Evolutionary conservation across 768 basidiomycete species (phyloP).

Genomic region (Obba rivulosa): DNA sequence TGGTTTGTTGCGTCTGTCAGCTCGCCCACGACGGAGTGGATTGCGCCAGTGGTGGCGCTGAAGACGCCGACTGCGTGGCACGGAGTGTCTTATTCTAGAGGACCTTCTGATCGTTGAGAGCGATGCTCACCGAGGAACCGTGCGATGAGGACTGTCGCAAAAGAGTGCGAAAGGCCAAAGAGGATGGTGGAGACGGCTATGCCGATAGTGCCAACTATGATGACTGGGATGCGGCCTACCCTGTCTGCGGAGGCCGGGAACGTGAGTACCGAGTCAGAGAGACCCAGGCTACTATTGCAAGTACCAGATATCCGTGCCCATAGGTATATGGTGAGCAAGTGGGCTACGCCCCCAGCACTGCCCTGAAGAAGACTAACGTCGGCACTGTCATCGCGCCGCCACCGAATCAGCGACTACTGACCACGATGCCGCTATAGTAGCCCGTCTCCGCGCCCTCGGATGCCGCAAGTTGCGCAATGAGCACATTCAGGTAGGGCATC

Average conservation of each 20-base stretch:
- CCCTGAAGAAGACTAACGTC: constrained; percentile 34
- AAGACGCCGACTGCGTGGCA: constrained; percentile 18
- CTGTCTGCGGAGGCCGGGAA: constrained; percentile 35
- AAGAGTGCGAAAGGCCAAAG: constrained; percentile 54
- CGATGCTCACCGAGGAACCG: constrained; percentile 35
- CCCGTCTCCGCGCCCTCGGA: constrained; percentile 54
- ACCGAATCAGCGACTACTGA: constrained; percentile 23
- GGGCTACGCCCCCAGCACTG: constrained; percentile 50
- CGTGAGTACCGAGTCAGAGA: background rate
- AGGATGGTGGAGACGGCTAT: constrained; percentile 43
- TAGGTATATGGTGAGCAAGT: constrained; percentile 52
- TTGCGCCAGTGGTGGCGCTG: constrained; percentile 33
- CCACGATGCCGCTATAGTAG: constrained; percentile 64
- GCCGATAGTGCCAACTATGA: constrained; percentile 46
- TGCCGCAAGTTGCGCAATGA: constrained; percentile 47
- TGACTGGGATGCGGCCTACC: constrained; percentile 58
- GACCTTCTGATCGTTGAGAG: too few relatives aligned
- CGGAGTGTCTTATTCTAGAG: too few relatives aligned
- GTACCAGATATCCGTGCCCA: constrained; percentile 52
- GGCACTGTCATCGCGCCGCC: background rate
- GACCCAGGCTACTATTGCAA: background rate
- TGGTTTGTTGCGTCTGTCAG: constrained; percentile 60
- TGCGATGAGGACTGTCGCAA: constrained; percentile 39
- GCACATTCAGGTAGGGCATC: constrained; percentile 63
- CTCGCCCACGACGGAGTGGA: constrained; percentile 31